A percentile compares a stretch with the other conserved stretches of the same genome.
phyloP scores from a whole-genome alignment of 306 rosid species.

The Glycine latifolia region DNA sequence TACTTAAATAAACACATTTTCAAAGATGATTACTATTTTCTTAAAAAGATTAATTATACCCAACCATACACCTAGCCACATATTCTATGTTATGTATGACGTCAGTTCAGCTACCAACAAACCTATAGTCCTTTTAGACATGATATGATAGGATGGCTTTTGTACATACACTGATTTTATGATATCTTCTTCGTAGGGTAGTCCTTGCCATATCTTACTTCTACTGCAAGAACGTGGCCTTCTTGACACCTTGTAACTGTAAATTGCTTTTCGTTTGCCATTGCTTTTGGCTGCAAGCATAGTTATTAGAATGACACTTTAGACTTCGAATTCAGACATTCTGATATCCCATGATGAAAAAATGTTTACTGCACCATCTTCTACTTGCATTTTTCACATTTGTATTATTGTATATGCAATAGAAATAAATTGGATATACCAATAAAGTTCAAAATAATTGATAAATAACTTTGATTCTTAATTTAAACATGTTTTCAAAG shows the following conservation, averaged over 20 bases:
- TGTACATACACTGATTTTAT: constrained; percentile 1
- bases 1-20: neutral
- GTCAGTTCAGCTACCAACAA: constrained; percentile 1
- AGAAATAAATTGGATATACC: no score
- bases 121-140: neutral
- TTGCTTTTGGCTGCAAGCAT: neutral
- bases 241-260: constrained; percentile 31
- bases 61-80: neutral
- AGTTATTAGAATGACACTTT: no score
- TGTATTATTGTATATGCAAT: no score
- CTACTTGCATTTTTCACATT: no score
- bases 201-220: neutral
- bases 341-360: no score
- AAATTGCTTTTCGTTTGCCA: neutral
- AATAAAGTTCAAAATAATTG: no score
- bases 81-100: neutral
- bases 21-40: neutral
- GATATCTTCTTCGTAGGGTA: neutral
- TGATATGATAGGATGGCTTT: constrained; percentile 14
- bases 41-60: neutral
- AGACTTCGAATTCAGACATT: no score
- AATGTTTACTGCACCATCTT: no score
- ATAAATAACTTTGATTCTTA: no score
- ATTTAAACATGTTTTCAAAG: no score
- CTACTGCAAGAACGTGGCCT: neutral